Evolutionary conservation across 495 filamentous ascomycete genomes (phyloP).

Genomic region (Aspergillus kassunensis): DNA sequence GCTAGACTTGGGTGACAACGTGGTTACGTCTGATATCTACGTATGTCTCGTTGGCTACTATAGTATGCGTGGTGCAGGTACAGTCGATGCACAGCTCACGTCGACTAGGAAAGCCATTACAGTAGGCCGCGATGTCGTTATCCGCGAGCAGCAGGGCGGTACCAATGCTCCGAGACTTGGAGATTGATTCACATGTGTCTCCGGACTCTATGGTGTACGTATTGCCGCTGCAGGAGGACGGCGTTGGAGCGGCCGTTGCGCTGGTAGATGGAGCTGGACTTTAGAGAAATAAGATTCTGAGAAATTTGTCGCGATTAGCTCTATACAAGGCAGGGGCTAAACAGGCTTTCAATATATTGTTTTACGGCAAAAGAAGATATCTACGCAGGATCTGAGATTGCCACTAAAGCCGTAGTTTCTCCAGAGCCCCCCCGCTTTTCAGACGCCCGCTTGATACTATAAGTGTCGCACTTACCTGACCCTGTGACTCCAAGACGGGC

Average conservation of each 20-base stretch:
- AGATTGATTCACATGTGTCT: not conserved
- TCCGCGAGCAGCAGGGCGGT: slow-evolving; percentile 6
- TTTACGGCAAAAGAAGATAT: no score
- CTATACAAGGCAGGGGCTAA: no score
- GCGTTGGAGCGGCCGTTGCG: not conserved
- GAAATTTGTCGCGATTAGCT: no score
- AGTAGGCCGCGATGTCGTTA: slow-evolving; percentile 3
- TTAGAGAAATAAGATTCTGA: no score
- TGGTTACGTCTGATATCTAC: not conserved
- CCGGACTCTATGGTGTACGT: slow-evolving; percentile 5
- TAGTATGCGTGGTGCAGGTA: slow-evolving; percentile 1
- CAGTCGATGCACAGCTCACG: slow-evolving; percentile 1
- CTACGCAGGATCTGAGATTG: no score
- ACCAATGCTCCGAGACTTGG: slow-evolving; percentile 5
- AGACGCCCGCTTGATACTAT: no score
- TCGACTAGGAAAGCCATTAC: not conserved
- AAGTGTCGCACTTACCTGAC: no score
- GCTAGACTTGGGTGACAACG: not conserved
- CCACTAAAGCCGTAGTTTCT: no score
- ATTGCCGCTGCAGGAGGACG: not conserved
- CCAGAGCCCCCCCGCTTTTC: no score
- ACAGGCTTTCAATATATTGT: no score
- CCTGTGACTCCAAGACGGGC: no score
- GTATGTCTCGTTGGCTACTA: slow-evolving; percentile 2
- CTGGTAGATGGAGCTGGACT: no score